A percentile compares a stretch with the other conserved stretches of the same genome.
Evolutionary conservation across 768 basidiomycete genomes (phyloP).

Genomic region (Phanerochaete carnosa): DNA sequence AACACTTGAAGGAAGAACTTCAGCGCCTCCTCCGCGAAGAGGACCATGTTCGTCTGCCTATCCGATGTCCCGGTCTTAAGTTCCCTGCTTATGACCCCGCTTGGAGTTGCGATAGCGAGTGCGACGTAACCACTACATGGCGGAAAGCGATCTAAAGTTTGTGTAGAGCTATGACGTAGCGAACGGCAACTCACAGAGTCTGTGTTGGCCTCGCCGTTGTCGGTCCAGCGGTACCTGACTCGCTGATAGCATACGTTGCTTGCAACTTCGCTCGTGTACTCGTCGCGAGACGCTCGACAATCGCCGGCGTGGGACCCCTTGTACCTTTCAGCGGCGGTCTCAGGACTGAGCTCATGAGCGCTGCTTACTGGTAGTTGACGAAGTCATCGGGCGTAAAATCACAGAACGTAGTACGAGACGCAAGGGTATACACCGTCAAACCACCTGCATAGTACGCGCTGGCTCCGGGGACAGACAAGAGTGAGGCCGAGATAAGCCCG

Average conservation of each 20-base stretch:
- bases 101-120: background rate
- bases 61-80: background rate
- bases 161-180: background rate
- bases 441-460: background rate
- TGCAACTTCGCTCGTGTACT: background rate
- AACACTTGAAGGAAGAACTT: background rate
- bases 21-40: background rate
- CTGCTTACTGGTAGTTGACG: background rate
- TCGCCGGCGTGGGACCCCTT: background rate
- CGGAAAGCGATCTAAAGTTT: background rate
- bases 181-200: background rate
- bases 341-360: background rate
- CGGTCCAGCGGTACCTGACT: background rate
- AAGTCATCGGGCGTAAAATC: background rate
- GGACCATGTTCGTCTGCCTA: background rate
- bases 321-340: background rate
- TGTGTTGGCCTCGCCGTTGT: background rate
- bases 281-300: background rate
- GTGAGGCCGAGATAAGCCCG: background rate
- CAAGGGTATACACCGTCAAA: background rate
- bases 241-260: background rate
- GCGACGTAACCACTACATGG: background rate
- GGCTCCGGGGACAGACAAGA: background rate
- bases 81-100: background rate
- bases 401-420: background rate